Evolutionary conservation across 2,329 filamentous ascomycete genomes (phyloP).

Genomic region (Seiridium unicorne): DNA sequence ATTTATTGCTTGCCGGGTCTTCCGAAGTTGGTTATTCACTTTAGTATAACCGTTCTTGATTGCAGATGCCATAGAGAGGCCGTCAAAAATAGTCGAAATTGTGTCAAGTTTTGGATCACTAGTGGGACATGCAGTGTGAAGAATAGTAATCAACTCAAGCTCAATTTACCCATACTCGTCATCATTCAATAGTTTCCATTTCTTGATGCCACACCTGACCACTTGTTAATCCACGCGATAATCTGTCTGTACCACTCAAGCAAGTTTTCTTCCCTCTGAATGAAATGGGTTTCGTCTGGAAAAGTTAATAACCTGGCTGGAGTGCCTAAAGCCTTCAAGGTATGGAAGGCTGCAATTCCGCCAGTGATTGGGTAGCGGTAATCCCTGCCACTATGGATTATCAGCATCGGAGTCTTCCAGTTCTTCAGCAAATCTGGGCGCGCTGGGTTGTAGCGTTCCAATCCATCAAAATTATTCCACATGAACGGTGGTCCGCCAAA

Average conservation of each 20-base stretch:
- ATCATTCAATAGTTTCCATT: background rate
- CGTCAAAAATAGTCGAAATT: no score
- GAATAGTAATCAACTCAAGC: background rate
- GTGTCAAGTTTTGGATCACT: no score
- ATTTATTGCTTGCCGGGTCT: no score
- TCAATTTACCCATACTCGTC: background rate
- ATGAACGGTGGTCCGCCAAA: conserved; percentile 39
- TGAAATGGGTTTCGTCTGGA: conserved; percentile 15
- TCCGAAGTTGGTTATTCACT: no score
- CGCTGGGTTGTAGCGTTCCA: conserved; percentile 51
- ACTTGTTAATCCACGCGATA: conserved; percentile 20
- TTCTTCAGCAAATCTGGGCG: conserved; percentile 45
- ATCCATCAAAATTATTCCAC: conserved; percentile 43
- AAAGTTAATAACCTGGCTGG: conserved; percentile 21
- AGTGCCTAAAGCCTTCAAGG: conserved; percentile 14
- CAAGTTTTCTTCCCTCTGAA: conserved; percentile 13
- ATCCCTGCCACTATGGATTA: conserved; percentile 71
- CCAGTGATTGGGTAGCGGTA: conserved; percentile 49
- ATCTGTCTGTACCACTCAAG: conserved; percentile 19
- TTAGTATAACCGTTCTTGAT: no score
- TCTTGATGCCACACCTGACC: conserved; percentile 10
- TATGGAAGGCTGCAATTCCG: conserved; percentile 27
- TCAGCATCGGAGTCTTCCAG: conserved; percentile 65
- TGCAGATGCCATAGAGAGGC: no score
- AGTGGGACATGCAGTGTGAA: background rate